Percentiles rank a stretch among this genome's conserved stretches.
These are phyloP conservation scores for Cruciata laevipes DNA, from an alignment of 257 asterid genomes.

Conservation along the genomic window DNA sequence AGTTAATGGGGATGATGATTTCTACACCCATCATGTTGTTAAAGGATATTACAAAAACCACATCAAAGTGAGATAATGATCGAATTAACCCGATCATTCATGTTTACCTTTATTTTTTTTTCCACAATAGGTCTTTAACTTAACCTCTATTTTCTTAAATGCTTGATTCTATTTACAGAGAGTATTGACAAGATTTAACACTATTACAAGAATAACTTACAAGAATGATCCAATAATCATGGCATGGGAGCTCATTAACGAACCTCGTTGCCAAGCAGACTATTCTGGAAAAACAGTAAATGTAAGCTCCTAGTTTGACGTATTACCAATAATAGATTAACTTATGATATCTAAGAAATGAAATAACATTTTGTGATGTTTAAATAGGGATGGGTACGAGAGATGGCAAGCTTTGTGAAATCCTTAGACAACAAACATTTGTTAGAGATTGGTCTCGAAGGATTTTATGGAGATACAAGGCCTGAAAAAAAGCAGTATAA, in stretches of 20 bases:
- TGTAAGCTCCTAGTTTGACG: conserved; percentile 19
- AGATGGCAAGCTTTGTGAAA: conserved; percentile 51
- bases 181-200: conserved; percentile 57
- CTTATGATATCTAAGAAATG: too few relatives aligned
- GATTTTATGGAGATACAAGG: conserved; percentile 54
- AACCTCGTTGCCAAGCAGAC: conserved; percentile 75
- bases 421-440: conserved; percentile 51
- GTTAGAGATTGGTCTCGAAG: conserved; percentile 52
- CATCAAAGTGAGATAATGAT: conserved; percentile 29
- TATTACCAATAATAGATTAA: too few relatives aligned
- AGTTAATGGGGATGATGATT: conserved; percentile 50
- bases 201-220: conserved; percentile 37
- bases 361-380: background rate
- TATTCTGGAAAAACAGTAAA: conserved; percentile 57
- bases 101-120: too few relatives aligned
- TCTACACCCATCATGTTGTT: conserved; percentile 50
- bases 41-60: conserved; percentile 67
- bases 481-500: conserved; percentile 40
- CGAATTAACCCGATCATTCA: too few relatives aligned
- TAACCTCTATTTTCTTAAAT: too few relatives aligned
- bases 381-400: conserved; percentile 36
- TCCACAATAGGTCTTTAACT: too few relatives aligned
- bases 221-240: conserved; percentile 63
- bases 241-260: conserved; percentile 95
- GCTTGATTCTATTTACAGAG: conserved; percentile 28